Conservation (phyloP, 2,329 filamentous ascomycete species). For the Fusarium compactum region DNA sequence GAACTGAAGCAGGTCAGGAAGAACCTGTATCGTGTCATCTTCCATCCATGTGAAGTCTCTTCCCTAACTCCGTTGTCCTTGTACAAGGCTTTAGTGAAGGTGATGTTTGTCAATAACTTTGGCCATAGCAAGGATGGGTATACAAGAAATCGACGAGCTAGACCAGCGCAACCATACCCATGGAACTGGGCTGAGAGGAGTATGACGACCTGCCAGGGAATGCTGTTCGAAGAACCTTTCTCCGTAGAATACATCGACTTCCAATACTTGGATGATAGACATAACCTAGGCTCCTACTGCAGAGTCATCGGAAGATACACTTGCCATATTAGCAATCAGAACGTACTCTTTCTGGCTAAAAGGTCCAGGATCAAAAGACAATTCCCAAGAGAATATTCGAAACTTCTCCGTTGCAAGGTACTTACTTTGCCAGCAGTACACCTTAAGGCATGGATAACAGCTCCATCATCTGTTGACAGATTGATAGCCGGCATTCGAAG, state of each 20-base stretch:
- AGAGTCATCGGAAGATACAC: constrained; percentile 56
- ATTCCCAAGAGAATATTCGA: constrained; percentile 28
- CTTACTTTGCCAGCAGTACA: constrained; percentile 48
- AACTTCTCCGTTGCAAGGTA: constrained; percentile 27
- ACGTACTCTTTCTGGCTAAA: constrained; percentile 68
- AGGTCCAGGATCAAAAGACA: constrained; percentile 59
- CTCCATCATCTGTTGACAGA: constrained; percentile 56
- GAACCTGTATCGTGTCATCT: constrained; percentile 52
- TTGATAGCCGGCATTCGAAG: constrained; percentile 57
- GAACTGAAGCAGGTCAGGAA: constrained; percentile 56
- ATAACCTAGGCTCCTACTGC: constrained; percentile 57
- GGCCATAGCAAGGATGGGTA: constrained; percentile 66
- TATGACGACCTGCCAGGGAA: constrained; percentile 61
- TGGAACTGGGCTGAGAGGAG: constrained; percentile 63
- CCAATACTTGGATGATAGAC: constrained; percentile 61
- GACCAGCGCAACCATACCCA: constrained; percentile 64
- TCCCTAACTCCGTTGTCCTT: constrained; percentile 36
- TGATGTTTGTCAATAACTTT: constrained; percentile 59
- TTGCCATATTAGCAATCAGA: constrained; percentile 68
- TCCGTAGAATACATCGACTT: constrained; percentile 59
- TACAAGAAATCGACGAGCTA: constrained; percentile 59
- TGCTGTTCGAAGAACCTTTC: constrained; percentile 52
- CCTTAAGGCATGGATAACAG: constrained; percentile 56
- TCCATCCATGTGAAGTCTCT: constrained; percentile 42
- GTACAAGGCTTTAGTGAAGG: constrained; percentile 51